A percentile compares a stretch with the other conserved stretches of the same genome.
phyloP scores from a whole-genome alignment of 2,329 filamentous ascomycete species.

The Paramyrothecium roridum region DNA sequence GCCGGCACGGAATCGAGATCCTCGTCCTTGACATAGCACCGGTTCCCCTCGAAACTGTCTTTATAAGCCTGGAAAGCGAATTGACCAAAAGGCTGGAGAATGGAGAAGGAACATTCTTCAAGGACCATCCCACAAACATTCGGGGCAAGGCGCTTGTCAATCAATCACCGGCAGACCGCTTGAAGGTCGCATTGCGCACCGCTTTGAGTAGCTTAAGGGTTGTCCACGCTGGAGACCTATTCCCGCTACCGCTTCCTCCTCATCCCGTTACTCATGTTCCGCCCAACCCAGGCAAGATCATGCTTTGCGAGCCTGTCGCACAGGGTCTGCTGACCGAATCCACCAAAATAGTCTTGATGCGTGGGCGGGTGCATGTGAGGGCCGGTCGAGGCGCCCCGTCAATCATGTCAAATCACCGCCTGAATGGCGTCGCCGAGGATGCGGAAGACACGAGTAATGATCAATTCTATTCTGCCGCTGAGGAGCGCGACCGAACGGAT shows the following conservation, averaged over 20 bases:
- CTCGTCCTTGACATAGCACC: conserved; percentile 78
- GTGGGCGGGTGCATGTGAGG: conserved; percentile 56
- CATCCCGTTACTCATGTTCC: conserved; percentile 86
- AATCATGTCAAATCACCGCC: conserved; percentile 33
- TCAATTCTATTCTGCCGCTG: conserved; percentile 87
- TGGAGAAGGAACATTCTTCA: conserved; percentile 78
- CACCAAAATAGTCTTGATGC: conserved; percentile 81
- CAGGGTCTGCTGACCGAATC: conserved; percentile 76
- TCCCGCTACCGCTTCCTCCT: conserved; percentile 71
- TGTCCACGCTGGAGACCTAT: conserved; percentile 79
- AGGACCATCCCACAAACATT: conserved; percentile 47
- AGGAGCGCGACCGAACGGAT: conserved; percentile 66
- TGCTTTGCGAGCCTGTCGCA: conserved; percentile 90
- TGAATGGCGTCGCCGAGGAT: conserved; percentile 58
- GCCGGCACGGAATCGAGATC: conserved; percentile 78
- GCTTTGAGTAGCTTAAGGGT: conserved; percentile 71
- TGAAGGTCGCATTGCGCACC: conserved; percentile 67
- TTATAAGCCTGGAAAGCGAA: conserved; percentile 80
- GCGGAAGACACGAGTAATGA: conserved; percentile 86
- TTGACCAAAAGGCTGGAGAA: conserved; percentile 77
- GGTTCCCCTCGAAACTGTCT: conserved; percentile 78
- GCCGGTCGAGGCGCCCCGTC: conserved; percentile 44
- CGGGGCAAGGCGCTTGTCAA: conserved; percentile 35
- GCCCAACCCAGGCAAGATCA: conserved; percentile 80
- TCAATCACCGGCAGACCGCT: conserved; percentile 48